Conservation (phyloP, 345 rosid species). For the Salix udensis region DNA sequence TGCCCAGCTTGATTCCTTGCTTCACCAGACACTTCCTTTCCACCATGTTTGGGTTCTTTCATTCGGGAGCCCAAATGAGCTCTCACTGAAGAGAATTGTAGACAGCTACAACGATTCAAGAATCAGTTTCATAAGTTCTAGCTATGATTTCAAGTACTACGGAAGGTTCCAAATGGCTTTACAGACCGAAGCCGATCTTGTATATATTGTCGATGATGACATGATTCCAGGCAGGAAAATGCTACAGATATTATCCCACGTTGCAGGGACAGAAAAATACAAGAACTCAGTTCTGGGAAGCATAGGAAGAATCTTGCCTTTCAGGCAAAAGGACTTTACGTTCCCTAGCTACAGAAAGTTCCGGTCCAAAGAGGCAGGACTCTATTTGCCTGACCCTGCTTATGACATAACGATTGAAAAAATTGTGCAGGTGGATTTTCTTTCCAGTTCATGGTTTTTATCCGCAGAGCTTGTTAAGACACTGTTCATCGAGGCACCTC, state of each 20-base stretch:
- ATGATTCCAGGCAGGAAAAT: constrained; percentile 95
- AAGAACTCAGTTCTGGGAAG: constrained; percentile 88
- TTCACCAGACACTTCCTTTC: constrained; percentile 83
- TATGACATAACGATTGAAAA: constrained; percentile 72
- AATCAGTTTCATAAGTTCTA: constrained; percentile 87
- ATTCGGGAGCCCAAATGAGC: constrained; percentile 86
- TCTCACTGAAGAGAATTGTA: constrained; percentile 60
- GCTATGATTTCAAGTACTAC: constrained; percentile 91
- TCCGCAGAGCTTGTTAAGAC: constrained; percentile 89
- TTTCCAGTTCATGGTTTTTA: constrained; percentile 95
- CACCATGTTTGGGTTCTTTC: constrained; percentile 93
- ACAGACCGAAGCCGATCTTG: constrained; percentile 89
- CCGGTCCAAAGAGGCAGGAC: constrained; percentile 90
- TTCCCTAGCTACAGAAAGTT: constrained; percentile 94
- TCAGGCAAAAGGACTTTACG: constrained; percentile 86
- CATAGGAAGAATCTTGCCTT: constrained; percentile 93
- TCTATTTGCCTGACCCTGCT: constrained; percentile 96
- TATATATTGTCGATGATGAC: constrained; percentile 81
- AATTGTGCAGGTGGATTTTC: constrained; percentile 93
- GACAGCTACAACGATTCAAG: constrained; percentile 78
- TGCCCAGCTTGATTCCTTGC: constrained; percentile 80
- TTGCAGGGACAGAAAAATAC: constrained; percentile 93
- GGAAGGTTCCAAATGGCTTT: constrained; percentile 96
- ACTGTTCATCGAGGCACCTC: constrained; percentile 79
- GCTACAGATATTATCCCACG: constrained; percentile 89